A percentile compares a stretch with the other conserved stretches of the same genome.
These are phyloP conservation scores for Ceratorhiza oryzae-sativae DNA, from an alignment of 1,284 basidiomycete genomes.

Conservation along the genomic window DNA sequence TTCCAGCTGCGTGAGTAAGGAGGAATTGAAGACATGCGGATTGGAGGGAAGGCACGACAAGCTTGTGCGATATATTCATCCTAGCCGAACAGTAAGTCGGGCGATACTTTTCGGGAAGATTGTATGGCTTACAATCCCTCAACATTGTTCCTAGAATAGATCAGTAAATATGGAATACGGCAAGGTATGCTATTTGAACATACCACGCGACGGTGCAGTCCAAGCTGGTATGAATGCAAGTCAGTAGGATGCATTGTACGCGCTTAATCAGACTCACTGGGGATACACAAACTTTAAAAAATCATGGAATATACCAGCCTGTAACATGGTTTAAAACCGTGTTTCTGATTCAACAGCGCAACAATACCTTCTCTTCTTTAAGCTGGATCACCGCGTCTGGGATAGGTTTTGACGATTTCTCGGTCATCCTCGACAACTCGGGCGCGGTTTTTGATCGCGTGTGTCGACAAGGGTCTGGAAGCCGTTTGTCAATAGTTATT, in stretches of 20 bases:
- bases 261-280: conserved; percentile 48
- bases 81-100: conserved; percentile 35
- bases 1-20: conserved; percentile 87
- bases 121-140: conserved; percentile 64
- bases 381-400: conserved; percentile 81
- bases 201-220: conserved; percentile 86
- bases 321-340: conserved; percentile 1
- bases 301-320: conserved; percentile 84
- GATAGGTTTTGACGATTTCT: conserved; percentile 36
- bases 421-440: conserved; percentile 30
- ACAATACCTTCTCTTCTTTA: conserved; percentile 74
- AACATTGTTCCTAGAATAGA: conserved; percentile 71
- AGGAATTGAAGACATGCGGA: conserved; percentile 84
- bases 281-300: conserved; percentile 87
- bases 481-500: not conserved
- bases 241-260: not conserved
- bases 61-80: conserved; percentile 85
- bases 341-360: not conserved
- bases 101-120: conserved; percentile 43
- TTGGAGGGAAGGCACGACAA: conserved; percentile 81
- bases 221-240: conserved; percentile 57
- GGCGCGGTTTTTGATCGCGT: conserved; percentile 33
- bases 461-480: not conserved
- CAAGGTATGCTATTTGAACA: not conserved
- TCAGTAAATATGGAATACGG: not conserved